phyloP scores from a whole-genome alignment of 1,139 yeast genomes.

The Candida frijolesensis region DNA sequence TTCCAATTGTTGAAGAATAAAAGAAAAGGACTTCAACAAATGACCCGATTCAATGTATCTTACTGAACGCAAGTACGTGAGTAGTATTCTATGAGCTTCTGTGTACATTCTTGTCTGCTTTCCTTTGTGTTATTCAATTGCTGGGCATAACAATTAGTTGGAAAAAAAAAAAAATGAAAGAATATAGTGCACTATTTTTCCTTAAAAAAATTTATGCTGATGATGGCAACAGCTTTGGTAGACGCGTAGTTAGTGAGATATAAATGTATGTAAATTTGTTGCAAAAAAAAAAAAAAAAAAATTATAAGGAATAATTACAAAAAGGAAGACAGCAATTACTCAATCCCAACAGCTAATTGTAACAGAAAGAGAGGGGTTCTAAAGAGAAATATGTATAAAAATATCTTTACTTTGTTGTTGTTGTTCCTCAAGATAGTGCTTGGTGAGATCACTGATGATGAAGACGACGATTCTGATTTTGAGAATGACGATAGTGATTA shows the following conservation, averaged over 20 bases:
- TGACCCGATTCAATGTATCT: slow-evolving; percentile 22
- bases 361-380: background rate
- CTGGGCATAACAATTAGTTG: slow-evolving; percentile 1
- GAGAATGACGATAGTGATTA: slow-evolving; percentile 10
- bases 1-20: slow-evolving; percentile 14
- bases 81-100: slow-evolving; percentile 43
- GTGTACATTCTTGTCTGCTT: slow-evolving; percentile 9
- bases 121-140: no score
- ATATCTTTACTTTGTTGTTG: background rate
- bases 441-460: background rate
- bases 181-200: background rate
- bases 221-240: background rate
- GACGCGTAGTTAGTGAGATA: slow-evolving; percentile 1
- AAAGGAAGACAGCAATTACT: background rate
- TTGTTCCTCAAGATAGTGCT: slow-evolving; percentile 1
- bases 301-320: background rate
- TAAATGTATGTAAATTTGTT: background rate
- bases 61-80: slow-evolving; percentile 47
- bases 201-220: background rate
- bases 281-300: slow-evolving; percentile 3
- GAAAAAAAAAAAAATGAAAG: background rate
- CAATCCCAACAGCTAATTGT: background rate
- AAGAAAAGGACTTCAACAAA: slow-evolving; percentile 18
- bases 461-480: background rate
- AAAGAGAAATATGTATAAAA: background rate